Conservation (phyloP, 345 rosid genomes). For the Turritis glabra region DNA sequence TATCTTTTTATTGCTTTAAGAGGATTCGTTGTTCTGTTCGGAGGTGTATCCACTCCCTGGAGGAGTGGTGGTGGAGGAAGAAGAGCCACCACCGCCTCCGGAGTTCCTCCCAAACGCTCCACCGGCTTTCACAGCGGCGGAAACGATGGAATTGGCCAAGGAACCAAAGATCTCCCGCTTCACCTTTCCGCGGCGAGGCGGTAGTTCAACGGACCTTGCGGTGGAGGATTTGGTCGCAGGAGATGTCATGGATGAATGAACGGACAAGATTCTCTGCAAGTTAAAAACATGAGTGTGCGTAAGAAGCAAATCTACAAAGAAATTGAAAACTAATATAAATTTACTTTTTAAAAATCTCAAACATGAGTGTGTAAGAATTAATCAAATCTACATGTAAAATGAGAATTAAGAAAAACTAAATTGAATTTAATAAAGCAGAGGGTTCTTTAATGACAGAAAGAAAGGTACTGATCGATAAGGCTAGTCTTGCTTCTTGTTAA, state of each 20-base stretch:
- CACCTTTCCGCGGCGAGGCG: conserved; percentile 39
- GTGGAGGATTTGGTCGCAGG: conserved; percentile 17
- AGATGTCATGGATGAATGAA: conserved; percentile 34
- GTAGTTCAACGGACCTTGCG: conserved; percentile 6
- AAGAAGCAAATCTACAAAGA: conserved; percentile 1
- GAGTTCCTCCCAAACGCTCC: conserved; percentile 12
- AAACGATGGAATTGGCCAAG: conserved; percentile 29
- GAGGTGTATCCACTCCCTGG: conserved; percentile 31
- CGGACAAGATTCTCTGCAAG: conserved; percentile 24
- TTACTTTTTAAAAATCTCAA: too few species aligned
- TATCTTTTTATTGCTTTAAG: not conserved
- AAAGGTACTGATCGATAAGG: conserved; percentile 32
- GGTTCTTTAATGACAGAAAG: conserved; percentile 22
- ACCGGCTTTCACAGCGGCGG: conserved; percentile 23
- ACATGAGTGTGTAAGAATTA: not conserved
- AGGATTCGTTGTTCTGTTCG: conserved; percentile 25
- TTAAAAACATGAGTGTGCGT: not conserved
- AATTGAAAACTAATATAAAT: not conserved
- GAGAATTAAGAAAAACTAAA: not conserved
- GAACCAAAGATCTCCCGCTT: conserved; percentile 37
- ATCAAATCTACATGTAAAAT: not conserved
- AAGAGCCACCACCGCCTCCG: conserved; percentile 21
- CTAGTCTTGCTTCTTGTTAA: conserved; percentile 33
- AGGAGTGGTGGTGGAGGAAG: conserved; percentile 33
- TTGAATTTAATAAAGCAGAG: not conserved